These are phyloP conservation scores for Podaxis pistillaris DNA, from an alignment of 768 basidiomycete genomes.

Conservation along the genomic window DNA sequence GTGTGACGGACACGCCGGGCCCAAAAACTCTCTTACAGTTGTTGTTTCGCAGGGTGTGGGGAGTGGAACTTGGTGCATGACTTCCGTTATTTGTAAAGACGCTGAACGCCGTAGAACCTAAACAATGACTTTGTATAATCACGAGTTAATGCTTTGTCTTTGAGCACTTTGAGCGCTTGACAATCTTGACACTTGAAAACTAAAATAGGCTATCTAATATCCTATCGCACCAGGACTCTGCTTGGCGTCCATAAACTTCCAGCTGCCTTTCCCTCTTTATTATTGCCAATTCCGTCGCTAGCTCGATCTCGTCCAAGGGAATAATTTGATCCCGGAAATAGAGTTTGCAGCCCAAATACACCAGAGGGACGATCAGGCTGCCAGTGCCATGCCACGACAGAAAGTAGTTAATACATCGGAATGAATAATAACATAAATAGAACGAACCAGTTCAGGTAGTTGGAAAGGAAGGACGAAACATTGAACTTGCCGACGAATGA, in stretches of 20 bases:
- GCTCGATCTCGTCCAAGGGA: constrained; percentile 23
- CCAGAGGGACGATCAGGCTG: constrained; percentile 26
- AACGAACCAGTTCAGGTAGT: constrained; percentile 30
- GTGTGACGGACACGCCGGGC: constrained; percentile 66
- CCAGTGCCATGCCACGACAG: constrained; percentile 11
- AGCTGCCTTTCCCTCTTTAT: constrained; percentile 17
- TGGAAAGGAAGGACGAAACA: constrained; percentile 24
- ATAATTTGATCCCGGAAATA: constrained; percentile 23
- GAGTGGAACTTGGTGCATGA: constrained; percentile 3
- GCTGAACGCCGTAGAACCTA: too few relatives aligned
- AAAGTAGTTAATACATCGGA: not conserved
- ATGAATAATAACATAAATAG: not conserved
- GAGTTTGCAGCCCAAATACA: constrained; percentile 27
- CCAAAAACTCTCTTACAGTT: constrained; percentile 35
- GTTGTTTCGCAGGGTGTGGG: constrained; percentile 17
- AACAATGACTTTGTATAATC: too few relatives aligned
- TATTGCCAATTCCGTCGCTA: constrained; percentile 22
- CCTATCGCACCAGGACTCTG: constrained; percentile 19
- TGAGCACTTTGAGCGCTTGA: too few relatives aligned
- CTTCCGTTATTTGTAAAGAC: not conserved
- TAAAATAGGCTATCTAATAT: constrained; percentile 25
- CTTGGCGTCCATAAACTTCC: not conserved
- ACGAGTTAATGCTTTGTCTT: too few relatives aligned
- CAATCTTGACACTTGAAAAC: not conserved
- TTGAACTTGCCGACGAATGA: constrained; percentile 27